Evolutionary conservation across 1,284 basidiomycete species (phyloP).

Genomic region (Dichomitus squalens): DNA sequence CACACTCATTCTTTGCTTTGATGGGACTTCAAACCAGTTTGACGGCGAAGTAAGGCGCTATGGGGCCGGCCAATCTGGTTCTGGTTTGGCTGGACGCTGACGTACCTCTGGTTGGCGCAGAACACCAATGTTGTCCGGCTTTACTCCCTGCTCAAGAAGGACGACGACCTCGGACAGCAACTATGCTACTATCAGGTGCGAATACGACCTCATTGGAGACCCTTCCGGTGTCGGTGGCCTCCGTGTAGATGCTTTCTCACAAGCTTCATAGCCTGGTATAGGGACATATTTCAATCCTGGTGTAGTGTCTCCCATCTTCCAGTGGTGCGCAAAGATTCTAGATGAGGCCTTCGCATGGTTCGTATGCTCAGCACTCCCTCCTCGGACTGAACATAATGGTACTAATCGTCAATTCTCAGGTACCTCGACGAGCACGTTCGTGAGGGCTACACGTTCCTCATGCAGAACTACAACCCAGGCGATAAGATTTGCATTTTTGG

Average conservation of each 20-base stretch:
- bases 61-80: neutral
- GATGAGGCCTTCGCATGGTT: slow-evolving; percentile 53
- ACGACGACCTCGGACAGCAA: slow-evolving; percentile 35
- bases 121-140: slow-evolving; percentile 47
- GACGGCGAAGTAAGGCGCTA: slow-evolving; percentile 39
- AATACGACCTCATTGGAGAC: neutral
- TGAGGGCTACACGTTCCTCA: slow-evolving; percentile 65
- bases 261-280: slow-evolving; percentile 36
- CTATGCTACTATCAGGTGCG: slow-evolving; percentile 45
- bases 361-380: slow-evolving; percentile 10
- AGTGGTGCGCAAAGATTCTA: slow-evolving; percentile 43
- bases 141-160: slow-evolving; percentile 41
- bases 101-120: slow-evolving; percentile 17
- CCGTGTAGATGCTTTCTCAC: slow-evolving; percentile 1
- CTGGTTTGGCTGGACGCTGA: neutral
- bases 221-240: too few species aligned
- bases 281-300: slow-evolving; percentile 54
- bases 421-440: slow-evolving; percentile 55
- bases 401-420: slow-evolving; percentile 17
- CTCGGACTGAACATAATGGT: neutral
- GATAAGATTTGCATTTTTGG: slow-evolving; percentile 59
- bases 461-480: slow-evolving; percentile 56
- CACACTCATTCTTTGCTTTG: slow-evolving; percentile 53
- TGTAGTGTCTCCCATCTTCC: slow-evolving; percentile 35
- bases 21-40: slow-evolving; percentile 53